phyloP scores from a whole-genome alignment of 1,139 yeast species.

The Sugiyamaella neomexicana region DNA sequence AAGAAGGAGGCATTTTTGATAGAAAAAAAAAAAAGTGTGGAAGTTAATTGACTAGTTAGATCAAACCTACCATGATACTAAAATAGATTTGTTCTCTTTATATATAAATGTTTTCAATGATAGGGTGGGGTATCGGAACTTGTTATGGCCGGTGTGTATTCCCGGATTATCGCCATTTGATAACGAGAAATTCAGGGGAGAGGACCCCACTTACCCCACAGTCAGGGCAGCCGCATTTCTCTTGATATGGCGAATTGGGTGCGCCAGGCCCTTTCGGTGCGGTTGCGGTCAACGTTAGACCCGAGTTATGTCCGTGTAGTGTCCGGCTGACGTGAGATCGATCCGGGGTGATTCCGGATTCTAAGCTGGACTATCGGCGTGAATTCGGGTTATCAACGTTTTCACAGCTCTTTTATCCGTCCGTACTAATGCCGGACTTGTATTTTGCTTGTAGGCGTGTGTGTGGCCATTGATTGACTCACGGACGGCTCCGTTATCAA shows the following conservation, averaged over 20 bases:
- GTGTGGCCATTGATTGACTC: no score
- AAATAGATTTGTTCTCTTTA: neutral
- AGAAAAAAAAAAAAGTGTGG: neutral
- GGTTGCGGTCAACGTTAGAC: neutral
- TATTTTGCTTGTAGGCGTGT: no score
- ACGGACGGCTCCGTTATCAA: no score
- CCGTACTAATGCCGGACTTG: no score
- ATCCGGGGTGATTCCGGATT: neutral
- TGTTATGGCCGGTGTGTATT: neutral
- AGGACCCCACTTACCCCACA: neutral
- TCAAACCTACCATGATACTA: neutral
- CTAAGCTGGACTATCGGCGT: neutral
- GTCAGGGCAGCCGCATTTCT: neutral
- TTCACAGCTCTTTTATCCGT: no score
- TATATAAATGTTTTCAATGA: neutral
- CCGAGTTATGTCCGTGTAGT: neutral
- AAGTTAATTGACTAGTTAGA: no score
- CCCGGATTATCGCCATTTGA: neutral
- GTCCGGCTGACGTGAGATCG: neutral
- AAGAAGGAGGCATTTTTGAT: constrained; percentile 14
- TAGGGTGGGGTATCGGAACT: neutral
- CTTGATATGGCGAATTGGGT: neutral
- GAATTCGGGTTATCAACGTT: neutral
- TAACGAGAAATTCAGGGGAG: constrained; percentile 3
- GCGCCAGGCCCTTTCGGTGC: neutral